Conservation (phyloP, 371 early-diverging fungal genomes). For the Rhizopus stolonifer region DNA sequence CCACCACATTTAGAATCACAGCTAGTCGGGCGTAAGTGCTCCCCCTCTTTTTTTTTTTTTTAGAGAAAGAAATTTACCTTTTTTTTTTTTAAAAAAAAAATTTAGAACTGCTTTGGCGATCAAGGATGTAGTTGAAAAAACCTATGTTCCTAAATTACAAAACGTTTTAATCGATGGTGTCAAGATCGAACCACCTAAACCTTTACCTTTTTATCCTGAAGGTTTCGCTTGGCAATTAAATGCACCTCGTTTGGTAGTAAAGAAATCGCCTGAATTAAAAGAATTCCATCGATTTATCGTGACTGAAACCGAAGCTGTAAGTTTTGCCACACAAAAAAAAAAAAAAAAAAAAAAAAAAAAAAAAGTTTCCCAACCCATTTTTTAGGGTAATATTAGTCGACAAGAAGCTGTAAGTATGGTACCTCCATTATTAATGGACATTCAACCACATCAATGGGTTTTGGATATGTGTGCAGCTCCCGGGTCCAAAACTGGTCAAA, state of each 20-base stretch:
- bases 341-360: not conserved
- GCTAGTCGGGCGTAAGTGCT: constrained; percentile 80
- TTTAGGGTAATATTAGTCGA: constrained; percentile 91
- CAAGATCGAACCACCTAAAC: constrained; percentile 70
- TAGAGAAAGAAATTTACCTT: too few species aligned
- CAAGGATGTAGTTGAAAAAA: constrained; percentile 53
- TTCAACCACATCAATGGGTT: constrained; percentile 83
- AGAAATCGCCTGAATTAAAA: constrained; percentile 69
- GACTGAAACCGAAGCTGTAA: constrained; percentile 87
- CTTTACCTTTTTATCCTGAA: constrained; percentile 91
- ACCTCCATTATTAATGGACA: constrained; percentile 92
- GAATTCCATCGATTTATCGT: constrained; percentile 93
- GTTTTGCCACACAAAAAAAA: constrained; percentile 5
- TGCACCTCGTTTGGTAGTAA: constrained; percentile 68
- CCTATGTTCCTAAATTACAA: constrained; percentile 57
- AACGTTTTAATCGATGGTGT: constrained; percentile 68
- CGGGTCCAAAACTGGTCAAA: constrained; percentile 89
- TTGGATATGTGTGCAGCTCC: constrained; percentile 95
- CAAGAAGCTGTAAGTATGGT: constrained; percentile 99
- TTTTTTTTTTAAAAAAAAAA: too few species aligned
- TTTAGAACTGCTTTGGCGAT: constrained; percentile 49
- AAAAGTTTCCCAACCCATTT: not conserved
- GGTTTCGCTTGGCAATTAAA: constrained; percentile 85
- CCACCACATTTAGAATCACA: constrained; percentile 92
- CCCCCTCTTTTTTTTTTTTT: too few species aligned